Evolutionary conservation across 2,329 filamentous ascomycete genomes (phyloP).

Genomic region (Aspergillus arachidicola): DNA sequence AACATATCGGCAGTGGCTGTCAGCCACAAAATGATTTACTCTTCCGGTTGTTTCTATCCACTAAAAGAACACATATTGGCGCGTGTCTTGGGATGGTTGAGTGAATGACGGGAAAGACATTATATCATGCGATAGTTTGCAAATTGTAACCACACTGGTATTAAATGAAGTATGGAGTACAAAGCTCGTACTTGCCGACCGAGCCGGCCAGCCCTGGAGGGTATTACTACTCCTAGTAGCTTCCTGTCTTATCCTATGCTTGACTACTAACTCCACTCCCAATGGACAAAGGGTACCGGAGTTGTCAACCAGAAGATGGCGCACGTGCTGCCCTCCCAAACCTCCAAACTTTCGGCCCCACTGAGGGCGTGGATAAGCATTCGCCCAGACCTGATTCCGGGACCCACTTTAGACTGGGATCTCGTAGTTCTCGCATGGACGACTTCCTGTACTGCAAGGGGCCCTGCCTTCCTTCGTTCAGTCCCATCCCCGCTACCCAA

Average conservation of each 20-base stretch:
- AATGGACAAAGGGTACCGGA: background rate
- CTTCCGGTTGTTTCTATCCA: background rate
- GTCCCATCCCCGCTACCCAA: background rate
- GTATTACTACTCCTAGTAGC: background rate
- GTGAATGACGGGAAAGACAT: background rate
- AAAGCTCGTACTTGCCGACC: background rate
- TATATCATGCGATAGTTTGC: background rate
- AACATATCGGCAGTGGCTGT: background rate
- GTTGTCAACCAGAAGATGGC: conserved; percentile 4
- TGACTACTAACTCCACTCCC: background rate
- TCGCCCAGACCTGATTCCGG: conserved; percentile 1
- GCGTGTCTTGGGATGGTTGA: background rate
- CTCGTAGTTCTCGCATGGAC: background rate
- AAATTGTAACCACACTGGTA: background rate
- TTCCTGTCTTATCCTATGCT: background rate
- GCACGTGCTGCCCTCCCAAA: background rate
- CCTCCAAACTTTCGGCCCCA: conserved; percentile 1
- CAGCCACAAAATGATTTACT: background rate
- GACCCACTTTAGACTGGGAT: background rate
- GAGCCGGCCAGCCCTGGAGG: background rate
- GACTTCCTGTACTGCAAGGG: background rate
- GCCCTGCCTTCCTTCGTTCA: background rate
- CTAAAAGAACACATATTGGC: background rate
- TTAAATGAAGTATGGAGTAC: background rate
- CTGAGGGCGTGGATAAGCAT: conserved; percentile 5